These are phyloP conservation scores for Dactylonectria macrodidyma DNA, from an alignment of 2,329 filamentous ascomycete species.

Conservation along the genomic window DNA sequence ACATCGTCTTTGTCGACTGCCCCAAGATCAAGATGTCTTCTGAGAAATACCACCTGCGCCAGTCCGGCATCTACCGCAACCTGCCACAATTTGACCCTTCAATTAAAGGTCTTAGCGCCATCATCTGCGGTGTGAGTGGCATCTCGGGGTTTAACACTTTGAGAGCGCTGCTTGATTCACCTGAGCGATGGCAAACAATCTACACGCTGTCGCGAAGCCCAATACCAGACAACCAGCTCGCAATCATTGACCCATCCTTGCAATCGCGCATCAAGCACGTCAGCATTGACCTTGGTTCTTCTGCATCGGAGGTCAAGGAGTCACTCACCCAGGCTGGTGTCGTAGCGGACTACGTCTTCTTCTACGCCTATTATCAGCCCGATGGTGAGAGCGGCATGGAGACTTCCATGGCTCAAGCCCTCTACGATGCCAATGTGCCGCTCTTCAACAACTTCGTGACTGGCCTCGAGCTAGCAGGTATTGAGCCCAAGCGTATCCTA, in stretches of 20 bases:
- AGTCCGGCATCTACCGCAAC: conserved; percentile 23
- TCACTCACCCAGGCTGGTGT: neutral
- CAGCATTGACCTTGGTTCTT: too few species aligned
- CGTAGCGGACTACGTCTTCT: conserved; percentile 15
- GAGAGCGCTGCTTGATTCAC: conserved; percentile 9
- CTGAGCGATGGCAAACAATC: conserved; percentile 12
- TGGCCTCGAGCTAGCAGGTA: neutral
- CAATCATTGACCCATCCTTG: too few species aligned
- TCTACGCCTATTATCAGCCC: conserved; percentile 14
- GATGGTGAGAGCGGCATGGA: conserved; percentile 3
- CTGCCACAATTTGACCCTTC: neutral
- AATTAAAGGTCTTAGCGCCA: conserved; percentile 1
- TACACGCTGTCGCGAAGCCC: conserved; percentile 2
- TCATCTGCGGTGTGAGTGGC: conserved; percentile 6
- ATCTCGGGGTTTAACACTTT: conserved; percentile 18
- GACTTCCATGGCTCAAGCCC: too few species aligned
- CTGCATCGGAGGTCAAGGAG: neutral
- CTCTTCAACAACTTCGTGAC: conserved; percentile 14
- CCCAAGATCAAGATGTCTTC: neutral
- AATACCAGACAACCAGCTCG: neutral
- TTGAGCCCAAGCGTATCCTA: conserved; percentile 9
- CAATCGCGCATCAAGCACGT: too few species aligned
- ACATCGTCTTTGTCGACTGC: too few species aligned
- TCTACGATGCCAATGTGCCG: conserved; percentile 5
- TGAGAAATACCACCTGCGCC: neutral